A percentile compares a stretch with the other conserved stretches of the same genome.
phyloP scores from a whole-genome alignment of 495 filamentous ascomycete genomes.

The Trichoderma erinaceum region DNA sequence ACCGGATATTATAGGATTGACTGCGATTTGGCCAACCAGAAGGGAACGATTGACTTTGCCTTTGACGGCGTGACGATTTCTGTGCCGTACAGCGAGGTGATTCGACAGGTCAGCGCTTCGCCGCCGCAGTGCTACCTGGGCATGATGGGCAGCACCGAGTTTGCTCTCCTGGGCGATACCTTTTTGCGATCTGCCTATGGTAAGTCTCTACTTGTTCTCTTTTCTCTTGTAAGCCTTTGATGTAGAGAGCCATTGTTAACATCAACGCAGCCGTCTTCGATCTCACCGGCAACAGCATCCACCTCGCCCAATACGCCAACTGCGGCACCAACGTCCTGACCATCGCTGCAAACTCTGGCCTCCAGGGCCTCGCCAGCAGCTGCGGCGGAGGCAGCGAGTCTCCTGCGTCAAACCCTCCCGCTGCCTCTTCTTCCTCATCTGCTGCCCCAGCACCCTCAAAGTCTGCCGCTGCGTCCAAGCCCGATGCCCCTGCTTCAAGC shows the following conservation, averaged over 20 bases:
- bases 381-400: slow-evolving; percentile 16
- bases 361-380: slow-evolving; percentile 21
- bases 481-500: not conserved
- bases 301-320: slow-evolving; percentile 40
- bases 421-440: not conserved
- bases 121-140: slow-evolving; percentile 63
- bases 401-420: not conserved
- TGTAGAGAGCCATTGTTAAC: slow-evolving; percentile 7
- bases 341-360: slow-evolving; percentile 22
- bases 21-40: slow-evolving; percentile 59
- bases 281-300: slow-evolving; percentile 38
- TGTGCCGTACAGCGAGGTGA: slow-evolving; percentile 53
- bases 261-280: slow-evolving; percentile 39
- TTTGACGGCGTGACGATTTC: slow-evolving; percentile 63
- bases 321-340: slow-evolving; percentile 35
- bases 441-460: not conserved
- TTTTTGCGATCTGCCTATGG: slow-evolving; percentile 86
- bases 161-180: slow-evolving; percentile 77
- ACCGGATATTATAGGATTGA: slow-evolving; percentile 61
- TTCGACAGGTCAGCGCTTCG: slow-evolving; percentile 42
- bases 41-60: slow-evolving; percentile 63
- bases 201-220: slow-evolving; percentile 20
- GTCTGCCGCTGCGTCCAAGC: not conserved
- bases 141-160: slow-evolving; percentile 60
- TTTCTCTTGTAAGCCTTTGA: not conserved